phyloP scores from a whole-genome alignment of 306 rosid species.

The Lathyrus sativus region DNA sequence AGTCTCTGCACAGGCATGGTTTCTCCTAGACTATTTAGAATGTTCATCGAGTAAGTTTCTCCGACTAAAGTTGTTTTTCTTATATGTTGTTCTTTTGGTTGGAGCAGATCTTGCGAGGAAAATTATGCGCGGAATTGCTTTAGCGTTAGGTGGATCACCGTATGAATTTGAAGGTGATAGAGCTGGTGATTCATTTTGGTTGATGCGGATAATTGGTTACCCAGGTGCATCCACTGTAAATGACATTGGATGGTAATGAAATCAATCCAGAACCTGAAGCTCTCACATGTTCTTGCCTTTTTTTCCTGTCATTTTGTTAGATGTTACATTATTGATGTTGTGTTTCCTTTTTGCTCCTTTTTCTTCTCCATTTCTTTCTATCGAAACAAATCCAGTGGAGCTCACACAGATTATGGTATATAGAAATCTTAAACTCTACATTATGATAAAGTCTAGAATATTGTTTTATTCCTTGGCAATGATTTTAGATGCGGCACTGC shows the following conservation, averaged over 20 bases:
- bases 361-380: too few species aligned
- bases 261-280: conserved; percentile 5
- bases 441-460: too few species aligned
- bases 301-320: background rate
- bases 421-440: too few species aligned
- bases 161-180: conserved; percentile 88
- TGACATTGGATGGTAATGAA: conserved; percentile 85
- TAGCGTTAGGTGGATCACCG: conserved; percentile 84
- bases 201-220: conserved; percentile 79
- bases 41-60: background rate
- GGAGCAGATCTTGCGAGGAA: conserved; percentile 74
- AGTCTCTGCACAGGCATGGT: conserved; percentile 74
- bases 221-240: conserved; percentile 55
- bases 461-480: too few species aligned
- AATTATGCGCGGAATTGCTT: conserved; percentile 85
- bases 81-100: conserved; percentile 34
- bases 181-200: conserved; percentile 96
- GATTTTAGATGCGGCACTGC: too few species aligned
- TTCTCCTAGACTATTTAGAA: conserved; percentile 16
- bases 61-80: background rate
- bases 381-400: too few species aligned
- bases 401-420: too few species aligned
- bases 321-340: too few species aligned
- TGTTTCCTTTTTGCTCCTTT: too few species aligned
- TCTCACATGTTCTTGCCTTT: conserved; percentile 22